Conservation (phyloP, 208 protist genomes). For the Leptomonas pyrrhocoris region DNA sequence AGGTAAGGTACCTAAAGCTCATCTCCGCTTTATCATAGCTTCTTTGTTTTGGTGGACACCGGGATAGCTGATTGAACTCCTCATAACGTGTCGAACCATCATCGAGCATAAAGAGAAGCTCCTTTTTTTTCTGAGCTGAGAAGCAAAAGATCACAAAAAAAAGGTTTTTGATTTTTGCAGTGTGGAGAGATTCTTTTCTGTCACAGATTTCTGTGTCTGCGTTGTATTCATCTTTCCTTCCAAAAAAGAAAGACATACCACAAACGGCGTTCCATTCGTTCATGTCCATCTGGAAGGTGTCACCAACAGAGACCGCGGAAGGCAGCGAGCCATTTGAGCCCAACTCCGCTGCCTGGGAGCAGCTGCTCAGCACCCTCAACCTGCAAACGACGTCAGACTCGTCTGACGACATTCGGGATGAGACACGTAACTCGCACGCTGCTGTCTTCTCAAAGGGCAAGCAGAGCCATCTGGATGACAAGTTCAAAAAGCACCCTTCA, state of each 20-base stretch:
- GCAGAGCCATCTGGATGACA: background rate
- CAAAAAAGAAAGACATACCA: background rate
- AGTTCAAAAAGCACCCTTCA: background rate
- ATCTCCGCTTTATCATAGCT: too few relatives aligned
- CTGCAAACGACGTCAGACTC: slow-evolving; percentile 10
- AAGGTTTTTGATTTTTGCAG: too few relatives aligned
- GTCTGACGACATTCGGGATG: background rate
- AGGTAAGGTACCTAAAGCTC: too few relatives aligned
- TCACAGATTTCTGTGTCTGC: too few relatives aligned
- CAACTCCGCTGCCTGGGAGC: slow-evolving; percentile 25
- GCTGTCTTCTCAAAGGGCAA: background rate
- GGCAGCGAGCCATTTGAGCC: background rate
- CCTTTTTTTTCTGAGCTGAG: too few relatives aligned
- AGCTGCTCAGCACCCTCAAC: slow-evolving; percentile 20
- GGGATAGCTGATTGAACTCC: too few relatives aligned
- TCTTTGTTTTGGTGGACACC: too few relatives aligned
- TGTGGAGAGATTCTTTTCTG: too few relatives aligned
- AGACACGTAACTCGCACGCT: background rate
- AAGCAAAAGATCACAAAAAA: too few relatives aligned
- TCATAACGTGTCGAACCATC: too few relatives aligned
- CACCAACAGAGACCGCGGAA: background rate
- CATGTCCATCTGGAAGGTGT: slow-evolving; percentile 27
- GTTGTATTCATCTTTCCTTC: too few relatives aligned
- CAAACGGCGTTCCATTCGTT: background rate
- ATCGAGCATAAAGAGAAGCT: too few relatives aligned